Base-by-base conservation (phyloP, 2,329 filamentous ascomycete species). In the Alternaria sp. region DNA sequence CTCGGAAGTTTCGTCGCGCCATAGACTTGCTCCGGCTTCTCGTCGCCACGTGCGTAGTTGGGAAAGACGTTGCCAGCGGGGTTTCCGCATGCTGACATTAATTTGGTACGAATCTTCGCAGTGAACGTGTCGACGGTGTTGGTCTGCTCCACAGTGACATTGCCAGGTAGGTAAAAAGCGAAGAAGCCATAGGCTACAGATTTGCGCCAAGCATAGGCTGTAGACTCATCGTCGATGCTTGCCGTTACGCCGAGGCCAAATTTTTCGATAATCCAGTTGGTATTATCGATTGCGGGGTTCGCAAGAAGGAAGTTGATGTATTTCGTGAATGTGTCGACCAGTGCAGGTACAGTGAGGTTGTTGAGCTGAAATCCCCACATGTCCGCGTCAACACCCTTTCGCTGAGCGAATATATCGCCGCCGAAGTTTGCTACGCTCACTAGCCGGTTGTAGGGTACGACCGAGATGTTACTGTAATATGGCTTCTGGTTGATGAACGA, bases 41-140 rank as follows among this genome's bases (percentile, higher is more conserved):
- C 76, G 28, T 65, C 65, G 4, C 70, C 70, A 36, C 56, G 50
- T 6, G 69, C 70, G 58, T 79, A 80, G 56, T 79, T 79, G 9
- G 77, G 68, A 49, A 79, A 79, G 0, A 74, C 65, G 4, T 63
- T 50, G 4, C 71, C 50, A 15, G 12, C 44, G 2, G 55, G 30
- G 21, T 62, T 59, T 19, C 44, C 30, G 32, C 51, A 51, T 23
- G 49, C 43, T 13, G 45, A 12, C 30, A 49, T 13, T 21, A 57
- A 13, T 1, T 50, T n/a, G 3, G 15, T 40, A 11, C 45, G 55
- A 3, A 50, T 21, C 8, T 57, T 57, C 45, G 49, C 26, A 6
- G 21, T 30, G 8, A 57, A 57, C 9, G 43, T 30, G 21, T 57
- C 55, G 11, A 43, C 55, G 2, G 8, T 30, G 21, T 7, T 57